A percentile compares a stretch with the other conserved stretches of the same genome.
These are phyloP conservation scores for Paraphoma chrysanthemicola DNA, from an alignment of 2,329 filamentous ascomycete species.

Conservation along the genomic window DNA sequence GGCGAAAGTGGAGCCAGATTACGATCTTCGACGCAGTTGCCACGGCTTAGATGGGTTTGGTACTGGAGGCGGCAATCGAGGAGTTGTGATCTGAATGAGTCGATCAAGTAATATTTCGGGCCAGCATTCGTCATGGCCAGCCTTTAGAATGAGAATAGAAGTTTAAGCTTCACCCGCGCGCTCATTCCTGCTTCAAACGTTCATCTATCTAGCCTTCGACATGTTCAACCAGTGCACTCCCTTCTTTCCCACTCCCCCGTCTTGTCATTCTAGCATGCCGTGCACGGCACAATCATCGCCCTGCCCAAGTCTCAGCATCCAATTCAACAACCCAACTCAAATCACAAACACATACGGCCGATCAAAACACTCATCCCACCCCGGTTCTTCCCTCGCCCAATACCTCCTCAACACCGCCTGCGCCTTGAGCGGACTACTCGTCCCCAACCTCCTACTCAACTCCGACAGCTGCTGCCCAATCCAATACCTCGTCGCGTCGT, in stretches of 20 bases:
- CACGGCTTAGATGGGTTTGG: too few relatives aligned
- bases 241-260: background rate
- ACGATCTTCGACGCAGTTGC: too few relatives aligned
- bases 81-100: too few relatives aligned
- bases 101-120: too few relatives aligned
- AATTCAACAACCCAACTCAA: slow-evolving; percentile 7
- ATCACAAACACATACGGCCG: slow-evolving; percentile 30
- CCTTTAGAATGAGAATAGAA: too few relatives aligned
- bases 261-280: background rate
- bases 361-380: slow-evolving; percentile 42
- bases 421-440: slow-evolving; percentile 30
- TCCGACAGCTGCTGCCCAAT: slow-evolving; percentile 24
- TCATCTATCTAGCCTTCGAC: too few relatives aligned
- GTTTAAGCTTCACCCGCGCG: too few relatives aligned
- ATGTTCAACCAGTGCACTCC: too few relatives aligned
- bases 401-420: slow-evolving; percentile 28
- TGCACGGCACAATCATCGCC: background rate
- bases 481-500: slow-evolving; percentile 21
- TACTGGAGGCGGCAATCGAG: too few relatives aligned
- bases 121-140: too few relatives aligned
- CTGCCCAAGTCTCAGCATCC: background rate
- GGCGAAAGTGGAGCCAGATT: too few relatives aligned
- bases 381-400: slow-evolving; percentile 26
- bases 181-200: too few relatives aligned
- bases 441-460: slow-evolving; percentile 25